Evolutionary conservation across 352 stramenopile species (phyloP), one percentile per base, ranked within the genome.

Genomic region (Pythium graminicola): DNA sequence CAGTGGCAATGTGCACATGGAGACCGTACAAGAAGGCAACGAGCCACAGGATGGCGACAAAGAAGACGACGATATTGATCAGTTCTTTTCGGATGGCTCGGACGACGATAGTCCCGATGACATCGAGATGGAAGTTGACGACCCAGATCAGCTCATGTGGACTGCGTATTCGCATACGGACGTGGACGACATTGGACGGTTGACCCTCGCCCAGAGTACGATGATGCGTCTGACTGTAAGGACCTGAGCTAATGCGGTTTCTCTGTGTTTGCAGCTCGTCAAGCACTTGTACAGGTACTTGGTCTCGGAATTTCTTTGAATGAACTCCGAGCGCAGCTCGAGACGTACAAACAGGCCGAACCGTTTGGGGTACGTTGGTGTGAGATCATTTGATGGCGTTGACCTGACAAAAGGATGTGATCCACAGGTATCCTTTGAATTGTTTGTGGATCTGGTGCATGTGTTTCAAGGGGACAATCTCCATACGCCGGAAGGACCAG

Each of bases 61-160:
- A 1, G 68, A 67, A 20, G 63, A 74, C 16, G 54, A 64, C 17
- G 74, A 82, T 4, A 69, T 84, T 22, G 72, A 67, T 4, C 60
- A 76, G 19, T 67, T 71, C 35, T 51, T 64, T 22, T 85, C 67
- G 10, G 80, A 85, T 17, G 57, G 64, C 27, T 76, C 65, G 23
- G 76, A 80, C 42, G 70, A 73, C 39, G 67, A 69, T 16, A 60
- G 62, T 20, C 50, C n/a, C n/a, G n/a, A n/a, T n/a, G n/a, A 61
- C 16, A 62, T 61, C 49, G 72, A 73, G 14, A 43, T 73, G 3
- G 73, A 64, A 6, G 64, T 84, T 8, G 81, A 92, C 51, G 73
- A 89, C 26, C 72, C 68, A 0, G 73, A 81, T 44, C 66, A 82
- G 47, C 62, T 89, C 19, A 61, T 88, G 17, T 85, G 80, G 76